Base-by-base conservation (phyloP, 352 stramenopile species). In the Blastocystis sp. region DNA sequence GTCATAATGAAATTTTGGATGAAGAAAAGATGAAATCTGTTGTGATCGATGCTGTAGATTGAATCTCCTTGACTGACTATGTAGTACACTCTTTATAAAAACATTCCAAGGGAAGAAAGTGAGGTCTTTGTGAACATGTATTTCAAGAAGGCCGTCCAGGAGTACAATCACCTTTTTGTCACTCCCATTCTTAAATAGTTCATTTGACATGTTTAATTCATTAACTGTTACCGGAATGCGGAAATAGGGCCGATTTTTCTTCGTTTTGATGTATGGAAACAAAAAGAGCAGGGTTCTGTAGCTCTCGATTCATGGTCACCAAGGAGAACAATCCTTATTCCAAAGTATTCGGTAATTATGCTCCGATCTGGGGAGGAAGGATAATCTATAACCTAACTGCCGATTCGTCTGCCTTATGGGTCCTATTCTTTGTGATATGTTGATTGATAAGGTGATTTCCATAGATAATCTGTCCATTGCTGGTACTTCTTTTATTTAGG, bases 301-400 rank as follows among this genome's bases (percentile, higher is more conserved):
- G 40, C 6, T 70, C 5, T 30, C 57, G 22, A 53, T 79, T 24
- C 22, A 81, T 81, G 70, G 70, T 81, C 35, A 81, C 60, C 70
- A 81, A 81, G 19, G 70, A 81, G 51, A 62, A n/a, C n/a, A 81
- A 81, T 27, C 70, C 70, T 7, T 81, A 81, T 64, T 40, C 19
- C 24, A 59, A 44, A 22, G 17, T 81, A 33, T 56, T 59, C 7
- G 70, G 70, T 13, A 81, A 81, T 44, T 81, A 62, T 40, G 24
- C 53, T 24, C 70, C 42, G 1, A 13, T 81, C 44, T 60, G 33
- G 9, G 48, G 48, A n/a, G 54, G 54, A 44, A 27, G 42, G 3
- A 40, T 81, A 3, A 44, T 81, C 44, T 81, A 42, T n/a, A 81
- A 81, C 27, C 13, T 81, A 37, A 30, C 24, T 17, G 42, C 27